A percentile compares a stretch with the other conserved stretches of the same genome.
Evolutionary conservation across 805 yeast genomes (phyloP).

Genomic region (Yamadazyma laniorum): DNA sequence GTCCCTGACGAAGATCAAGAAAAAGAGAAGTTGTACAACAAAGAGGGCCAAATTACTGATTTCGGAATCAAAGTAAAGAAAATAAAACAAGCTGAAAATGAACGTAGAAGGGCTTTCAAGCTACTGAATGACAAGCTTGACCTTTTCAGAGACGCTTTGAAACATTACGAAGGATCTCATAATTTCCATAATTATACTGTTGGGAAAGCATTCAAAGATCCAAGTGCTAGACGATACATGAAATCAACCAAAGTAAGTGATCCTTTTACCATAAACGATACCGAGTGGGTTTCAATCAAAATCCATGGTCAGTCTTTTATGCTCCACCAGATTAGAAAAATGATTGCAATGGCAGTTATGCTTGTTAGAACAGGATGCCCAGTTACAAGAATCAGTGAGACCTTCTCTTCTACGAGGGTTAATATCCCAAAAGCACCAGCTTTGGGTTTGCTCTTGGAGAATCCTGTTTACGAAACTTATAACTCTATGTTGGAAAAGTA

Average conservation of each 20-base stretch:
- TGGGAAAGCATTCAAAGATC: slow-evolving; percentile 79
- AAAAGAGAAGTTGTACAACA: slow-evolving; percentile 20
- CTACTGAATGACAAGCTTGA: slow-evolving; percentile 61
- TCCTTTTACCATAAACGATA: slow-evolving; percentile 87
- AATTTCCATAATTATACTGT: slow-evolving; percentile 88
- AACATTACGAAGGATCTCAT: slow-evolving; percentile 79
- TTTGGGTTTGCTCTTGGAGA: slow-evolving; percentile 82
- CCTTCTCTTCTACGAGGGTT: slow-evolving; percentile 70
- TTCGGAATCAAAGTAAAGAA: slow-evolving; percentile 35
- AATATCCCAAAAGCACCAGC: slow-evolving; percentile 98
- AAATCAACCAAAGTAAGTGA: slow-evolving; percentile 74
- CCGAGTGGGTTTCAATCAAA: slow-evolving; percentile 95
- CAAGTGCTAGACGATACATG: slow-evolving; percentile 83
- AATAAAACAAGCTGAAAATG: slow-evolving; percentile 63
- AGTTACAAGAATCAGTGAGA: slow-evolving; percentile 65
- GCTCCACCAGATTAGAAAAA: slow-evolving; percentile 96
- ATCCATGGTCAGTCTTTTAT: slow-evolving; percentile 98
- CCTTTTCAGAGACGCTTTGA: slow-evolving; percentile 64
- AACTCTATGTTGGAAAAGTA: slow-evolving; percentile 67
- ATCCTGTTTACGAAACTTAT: slow-evolving; percentile 87
- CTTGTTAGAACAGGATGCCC: slow-evolving; percentile 88
- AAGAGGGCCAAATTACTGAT: slow-evolving; percentile 34
- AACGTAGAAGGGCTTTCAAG: slow-evolving; percentile 66
- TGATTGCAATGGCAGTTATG: slow-evolving; percentile 93
- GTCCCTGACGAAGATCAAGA: slow-evolving; percentile 3